Evolutionary conservation across 768 basidiomycete species (phyloP).

Genomic region (Peribolospora baueri): DNA sequence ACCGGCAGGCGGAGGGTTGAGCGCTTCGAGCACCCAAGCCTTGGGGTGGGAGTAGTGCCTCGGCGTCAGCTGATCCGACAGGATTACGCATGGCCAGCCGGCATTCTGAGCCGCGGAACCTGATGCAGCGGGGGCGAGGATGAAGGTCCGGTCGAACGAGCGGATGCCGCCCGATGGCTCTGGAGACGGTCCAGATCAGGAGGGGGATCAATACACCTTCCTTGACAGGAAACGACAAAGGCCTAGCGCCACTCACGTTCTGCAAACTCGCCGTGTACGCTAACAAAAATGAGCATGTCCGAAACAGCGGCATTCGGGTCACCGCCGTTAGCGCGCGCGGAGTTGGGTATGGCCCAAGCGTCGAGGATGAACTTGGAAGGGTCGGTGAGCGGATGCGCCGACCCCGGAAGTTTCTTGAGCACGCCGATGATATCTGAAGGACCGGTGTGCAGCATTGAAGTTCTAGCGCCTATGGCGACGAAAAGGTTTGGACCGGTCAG

Average conservation of each 20-base stretch:
- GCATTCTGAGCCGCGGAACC: constrained; percentile 61
- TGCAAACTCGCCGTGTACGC: constrained; percentile 68
- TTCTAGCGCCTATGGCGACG: constrained; percentile 20
- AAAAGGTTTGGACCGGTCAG: background rate
- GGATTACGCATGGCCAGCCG: constrained; percentile 73
- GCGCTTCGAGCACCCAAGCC: constrained; percentile 36
- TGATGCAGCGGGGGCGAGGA: constrained; percentile 53
- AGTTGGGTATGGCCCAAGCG: constrained; percentile 32
- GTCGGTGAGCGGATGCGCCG: constrained; percentile 57
- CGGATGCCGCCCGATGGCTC: constrained; percentile 53
- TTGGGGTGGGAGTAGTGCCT: constrained; percentile 61
- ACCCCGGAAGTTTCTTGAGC: constrained; percentile 41
- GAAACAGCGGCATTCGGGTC: constrained; percentile 18
- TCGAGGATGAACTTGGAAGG: constrained; percentile 70
- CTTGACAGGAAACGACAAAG: background rate
- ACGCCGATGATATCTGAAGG: constrained; percentile 37
- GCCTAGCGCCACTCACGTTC: constrained; percentile 39
- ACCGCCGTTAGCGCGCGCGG: constrained; percentile 21
- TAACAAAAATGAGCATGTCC: constrained; percentile 32
- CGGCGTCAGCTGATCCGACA: constrained; percentile 68
- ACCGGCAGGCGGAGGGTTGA: constrained; percentile 14
- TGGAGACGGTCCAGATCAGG: constrained; percentile 14
- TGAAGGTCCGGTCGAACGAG: constrained; percentile 80
- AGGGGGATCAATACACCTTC: constrained; percentile 3
- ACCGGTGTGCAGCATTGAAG: constrained; percentile 43